Base-by-base conservation (phyloP, 768 basidiomycete genomes). In the Termitomyces sp. region DNA sequence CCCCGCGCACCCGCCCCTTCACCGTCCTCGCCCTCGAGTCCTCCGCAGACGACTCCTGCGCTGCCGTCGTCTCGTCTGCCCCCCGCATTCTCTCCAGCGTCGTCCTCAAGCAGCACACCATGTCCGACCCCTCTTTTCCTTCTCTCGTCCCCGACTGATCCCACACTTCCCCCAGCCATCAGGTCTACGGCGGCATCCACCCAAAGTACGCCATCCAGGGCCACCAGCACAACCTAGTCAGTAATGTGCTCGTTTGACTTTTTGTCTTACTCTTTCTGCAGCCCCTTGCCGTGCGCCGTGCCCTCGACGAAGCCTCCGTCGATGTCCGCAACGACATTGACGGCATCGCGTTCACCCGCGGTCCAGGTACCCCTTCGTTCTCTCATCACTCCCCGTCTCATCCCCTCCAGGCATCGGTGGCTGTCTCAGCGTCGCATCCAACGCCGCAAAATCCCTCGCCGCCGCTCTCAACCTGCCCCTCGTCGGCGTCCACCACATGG, bases 401-500 rank as follows among this genome's bases (percentile, higher is more conserved):
- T n/a, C 31, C 5, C 1, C 31, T 33, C 14, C 47, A 50, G 88
- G 92, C 4, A 90, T 94, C 65, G 79, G 79, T 3, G 89, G 89
- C 1, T 94, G 92, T 68, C 77, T 98, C 12, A 81, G 81, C 26
- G 87, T 93, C 3, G 84, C 85, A 44, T 82, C 84, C 10, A 89
- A 89, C 58, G 86, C 91, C 6, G 92, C 93, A n/a, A 91, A 91
- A 67, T 83, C 85, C 0, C 74, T 98, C 3, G 93, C 94, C 0
- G 87, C 91, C 0, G 85, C 85, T 0, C 74, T 83, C 12, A 76
- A 79, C 42, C 90, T 93, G 64, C 94, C 94, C 0, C 57, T 96
- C 4, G 81, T 96, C 3, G 94, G 94, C 3, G 91, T 97, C 6
- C 92, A 98, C 70, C 95, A 98, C 65, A 98, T 98, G 95, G 94